Base-by-base conservation (phyloP, 1,284 basidiomycete species). In the Laetiporus sulphureus region DNA sequence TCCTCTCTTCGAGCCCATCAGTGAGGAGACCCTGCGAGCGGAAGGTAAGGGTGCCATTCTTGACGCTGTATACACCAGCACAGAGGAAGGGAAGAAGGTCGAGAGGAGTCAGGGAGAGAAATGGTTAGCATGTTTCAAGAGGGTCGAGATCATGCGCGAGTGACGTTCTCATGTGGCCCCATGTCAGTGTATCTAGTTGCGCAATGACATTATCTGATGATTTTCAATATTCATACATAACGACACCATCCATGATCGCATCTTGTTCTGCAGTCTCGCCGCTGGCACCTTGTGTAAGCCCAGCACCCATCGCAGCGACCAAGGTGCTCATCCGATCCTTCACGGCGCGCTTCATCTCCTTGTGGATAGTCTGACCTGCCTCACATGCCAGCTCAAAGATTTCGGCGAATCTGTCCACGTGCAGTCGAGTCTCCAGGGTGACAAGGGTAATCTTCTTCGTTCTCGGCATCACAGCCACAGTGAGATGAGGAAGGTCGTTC, bases 1-100 rank as follows among this genome's bases (percentile, higher is more conserved):
- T 60, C 92, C 94, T 0, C 68, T 96, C 13, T 99, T 99, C 60
- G 78, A 90, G 53, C 69, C 74, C 22, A 75, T 96, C 37, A 77
- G 77, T 25, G 87, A 91, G 55, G 77, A 83, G 34, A 74, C 78
- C 24, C 69, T 96, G n/a, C 73, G 79, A 10, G 66, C 68, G 12
- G 78, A 90, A 55, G 82, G 83, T 13, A 77, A 79, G 53, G 81
- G 83, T 21, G 69, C 76, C 0, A 79, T 92, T 32, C 61, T 96
- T 39, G 83, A 90, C 52, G 88, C 88, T 1, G 85, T 95, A 16
- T 82, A 78, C 64, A 79, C 68, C 22, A 83, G 83, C 46, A 99
- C 96, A 4, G 96, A 99, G 64, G 94, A 97, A 64, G 95, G 94
- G 2, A 91, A 86, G 65, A 99, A 99, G 65, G 96, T 98, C 1